Base-by-base conservation (phyloP, 805 yeast species). In the Ogataea sp. region DNA sequence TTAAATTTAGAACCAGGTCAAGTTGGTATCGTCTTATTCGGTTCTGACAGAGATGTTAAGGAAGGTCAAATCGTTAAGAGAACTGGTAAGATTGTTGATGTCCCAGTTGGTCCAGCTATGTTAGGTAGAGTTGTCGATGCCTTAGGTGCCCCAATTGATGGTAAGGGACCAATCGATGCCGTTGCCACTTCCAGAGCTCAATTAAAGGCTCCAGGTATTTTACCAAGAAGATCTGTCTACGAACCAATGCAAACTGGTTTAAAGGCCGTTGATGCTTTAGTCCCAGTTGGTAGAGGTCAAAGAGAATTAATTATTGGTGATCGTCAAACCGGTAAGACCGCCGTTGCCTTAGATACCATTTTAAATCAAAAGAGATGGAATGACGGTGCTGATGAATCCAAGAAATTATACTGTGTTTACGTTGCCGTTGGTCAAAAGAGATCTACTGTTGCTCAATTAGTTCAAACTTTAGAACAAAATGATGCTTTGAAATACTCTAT, bases 161-260 rank as follows among this genome's bases (percentile, higher is more conserved):
- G 97, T 75, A 93, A 93, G 78, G 99, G 98, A 54, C 98, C 98
- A 70, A 78, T 93, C 58, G 80, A 83, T 62, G 74, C 94, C 59
- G 80, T 75, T 64, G 77, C 80, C 61, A 72, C 80, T 59, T 73
- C 94, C 63, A 86, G 95, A 80, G 97, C 97, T 59, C 96, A 93
- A 80, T 84, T 90, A 59, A 93, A 93, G 79, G 99, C 98, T 59
- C 99, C 98, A 71, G 99, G 99, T 81, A 93, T 93, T 64, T 80
- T 93, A 70, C 98, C 98, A 77, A 90, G 99, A 81, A 85, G 83
- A 63, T 87, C 97, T 47, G 99, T 93, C 56, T 80, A 68, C 76
- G 98, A 93, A 80, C 98, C 99, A 68, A 93, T 93, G 83, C 98
- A 93, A 78, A 90, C 98, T 62, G 99, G 98, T 83, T 83, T 93